Base-by-base conservation (phyloP, 805 yeast species). In the Scheffersomyces spartinae region DNA sequence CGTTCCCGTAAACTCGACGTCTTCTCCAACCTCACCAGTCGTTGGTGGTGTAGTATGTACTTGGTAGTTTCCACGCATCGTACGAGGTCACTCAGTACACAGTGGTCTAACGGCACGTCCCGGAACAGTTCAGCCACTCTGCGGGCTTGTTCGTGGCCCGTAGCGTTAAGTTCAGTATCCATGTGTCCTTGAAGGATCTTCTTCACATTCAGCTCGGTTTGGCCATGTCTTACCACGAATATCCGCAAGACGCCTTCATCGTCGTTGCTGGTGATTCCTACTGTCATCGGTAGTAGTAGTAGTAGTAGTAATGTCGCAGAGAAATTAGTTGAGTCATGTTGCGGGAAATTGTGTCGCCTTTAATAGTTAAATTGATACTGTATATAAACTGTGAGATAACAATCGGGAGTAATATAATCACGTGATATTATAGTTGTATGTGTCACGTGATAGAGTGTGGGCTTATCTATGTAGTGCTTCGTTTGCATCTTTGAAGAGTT, bases 181-280 rank as follows among this genome's bases (percentile, higher is more conserved):
- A 59, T 40, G 42, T 83, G 94, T 1, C 95, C 95, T 49, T 83
- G 95, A 19, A 83, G 49, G 25, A 78, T 76, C 49, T 72, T 76
- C 27, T 64, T 44, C 19, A 63, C 61, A 43, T 83, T 83, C 48
- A 76, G 74, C 29, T 74, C 74, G 0, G 95, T 83, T 45, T 79
- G 91, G 2, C 94, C 95, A 40, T 83, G 95, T 40, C 95, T 68
- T 4, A 83, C 69, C 4, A 82, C 47, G 35, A 77, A 75, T 3
- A 80, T 39, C 14, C 80, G 54, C 2, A 70, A 44, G 6, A 49
- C 36, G 4, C 45, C 34, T 3, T 48, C 39, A 34, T 63, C 61
- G 2, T 39, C 36, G 36, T 65, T 68, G 20, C 43, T 33, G 2
- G 27, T 28, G 9, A 39, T 27, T 15, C 35, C 39, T 17, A 34